Percentiles rank a stretch among this genome's conserved stretches.
phyloP scores from a whole-genome alignment of 2,329 filamentous ascomycete species.

The Monosporascus sp. region DNA sequence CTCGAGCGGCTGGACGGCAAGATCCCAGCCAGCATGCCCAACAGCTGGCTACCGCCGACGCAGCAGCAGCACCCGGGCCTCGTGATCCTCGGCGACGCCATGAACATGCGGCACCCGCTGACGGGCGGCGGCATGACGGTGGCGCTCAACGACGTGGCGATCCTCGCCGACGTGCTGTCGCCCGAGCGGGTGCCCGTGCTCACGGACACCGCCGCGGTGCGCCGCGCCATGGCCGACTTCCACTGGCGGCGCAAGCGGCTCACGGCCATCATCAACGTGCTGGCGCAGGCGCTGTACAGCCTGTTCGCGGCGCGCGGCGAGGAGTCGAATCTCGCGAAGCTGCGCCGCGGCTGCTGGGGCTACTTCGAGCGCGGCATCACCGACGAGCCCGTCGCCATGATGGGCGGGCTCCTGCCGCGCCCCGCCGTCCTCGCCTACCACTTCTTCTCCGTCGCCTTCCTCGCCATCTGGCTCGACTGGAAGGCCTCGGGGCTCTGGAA shows the following conservation, averaged over 20 bases:
- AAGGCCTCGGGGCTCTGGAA: conserved; percentile 48
- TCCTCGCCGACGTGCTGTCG: conserved; percentile 68
- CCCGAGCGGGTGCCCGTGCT: conserved; percentile 65
- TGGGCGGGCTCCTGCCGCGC: conserved; percentile 74
- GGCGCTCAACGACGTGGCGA: conserved; percentile 83
- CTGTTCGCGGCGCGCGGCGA: conserved; percentile 73
- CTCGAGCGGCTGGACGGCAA: conserved; percentile 62
- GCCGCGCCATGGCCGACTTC: conserved; percentile 65
- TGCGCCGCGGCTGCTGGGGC: conserved; percentile 85
- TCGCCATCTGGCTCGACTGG: conserved; percentile 69
- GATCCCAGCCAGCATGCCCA: conserved; percentile 83
- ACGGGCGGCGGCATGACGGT: conserved; percentile 98
- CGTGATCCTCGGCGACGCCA: conserved; percentile 83
- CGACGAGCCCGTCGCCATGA: conserved; percentile 72
- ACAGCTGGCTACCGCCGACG: conserved; percentile 82
- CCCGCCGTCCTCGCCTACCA: conserved; percentile 80
- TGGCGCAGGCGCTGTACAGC: conserved; percentile 89
- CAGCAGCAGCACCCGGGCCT: conserved; percentile 66
- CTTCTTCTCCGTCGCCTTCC: conserved; percentile 90
- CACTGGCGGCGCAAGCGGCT: conserved; percentile 83
- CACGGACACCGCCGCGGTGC: conserved; percentile 59
- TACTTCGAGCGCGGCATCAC: conserved; percentile 80
- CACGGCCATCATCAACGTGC: conserved; percentile 89
- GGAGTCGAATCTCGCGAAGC: conserved; percentile 67
- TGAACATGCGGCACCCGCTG: conserved; percentile 99